Evolutionary conservation across 148 eudicot genomes (phyloP).

Genomic region (Camellia sinensis): DNA sequence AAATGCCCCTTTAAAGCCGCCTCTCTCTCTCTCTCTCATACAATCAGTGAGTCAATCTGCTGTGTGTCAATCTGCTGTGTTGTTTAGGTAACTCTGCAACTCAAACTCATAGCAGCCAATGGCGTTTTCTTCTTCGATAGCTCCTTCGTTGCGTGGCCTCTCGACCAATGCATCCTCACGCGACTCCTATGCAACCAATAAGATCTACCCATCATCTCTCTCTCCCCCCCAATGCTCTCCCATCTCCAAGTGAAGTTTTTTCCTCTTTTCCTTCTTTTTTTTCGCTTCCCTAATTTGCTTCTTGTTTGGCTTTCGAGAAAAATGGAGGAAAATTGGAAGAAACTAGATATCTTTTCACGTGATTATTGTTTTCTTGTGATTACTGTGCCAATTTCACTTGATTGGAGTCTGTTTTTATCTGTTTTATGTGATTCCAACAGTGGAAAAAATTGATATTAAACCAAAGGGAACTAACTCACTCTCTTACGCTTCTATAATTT

Average conservation of each 20-base stretch:
- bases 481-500: neutral
- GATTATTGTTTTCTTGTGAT: neutral
- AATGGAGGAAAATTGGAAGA: neutral
- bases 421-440: neutral
- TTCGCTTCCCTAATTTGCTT: neutral
- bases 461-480: neutral
- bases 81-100: neutral
- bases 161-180: neutral
- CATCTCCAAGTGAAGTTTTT: constrained; percentile 12
- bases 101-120: constrained; percentile 11
- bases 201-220: neutral
- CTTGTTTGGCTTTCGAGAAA: neutral
- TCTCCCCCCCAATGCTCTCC: constrained; percentile 17
- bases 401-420: neutral
- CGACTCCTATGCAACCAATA: neutral
- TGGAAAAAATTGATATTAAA: neutral
- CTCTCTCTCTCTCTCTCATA: constrained; percentile 2
- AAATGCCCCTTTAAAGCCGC: too few relatives aligned
- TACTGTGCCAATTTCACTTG: neutral
- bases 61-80: too few relatives aligned
- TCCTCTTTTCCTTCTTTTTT: neutral
- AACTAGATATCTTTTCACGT: neutral
- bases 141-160: constrained; percentile 1
- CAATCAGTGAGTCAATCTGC: too few relatives aligned
- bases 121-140: constrained; percentile 22